Conservation (phyloP, 176 grass and related monocot genomes). For the Oryza longistaminata region DNA sequence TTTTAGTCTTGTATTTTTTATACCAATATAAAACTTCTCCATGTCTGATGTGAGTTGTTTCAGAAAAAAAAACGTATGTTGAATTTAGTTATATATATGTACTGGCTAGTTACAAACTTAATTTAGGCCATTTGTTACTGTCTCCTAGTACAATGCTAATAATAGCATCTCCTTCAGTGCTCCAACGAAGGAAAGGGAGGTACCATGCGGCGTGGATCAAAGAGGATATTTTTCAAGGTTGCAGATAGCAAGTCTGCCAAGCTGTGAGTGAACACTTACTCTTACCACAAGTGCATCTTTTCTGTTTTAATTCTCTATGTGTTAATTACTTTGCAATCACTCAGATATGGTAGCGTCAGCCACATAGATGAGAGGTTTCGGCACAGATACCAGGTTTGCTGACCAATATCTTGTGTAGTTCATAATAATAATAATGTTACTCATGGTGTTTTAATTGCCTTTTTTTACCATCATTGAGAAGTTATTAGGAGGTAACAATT, state of each 20-base stretch:
- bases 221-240: conserved; percentile 67
- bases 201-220: conserved; percentile 76
- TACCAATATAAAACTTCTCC: no score
- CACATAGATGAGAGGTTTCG: conserved; percentile 76
- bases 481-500: no score
- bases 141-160: no score
- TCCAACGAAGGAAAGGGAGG: conserved; percentile 71
- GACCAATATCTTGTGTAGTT: neutral
- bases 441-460: neutral
- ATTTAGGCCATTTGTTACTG: conserved; percentile 24
- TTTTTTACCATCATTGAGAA: neutral
- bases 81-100: no score
- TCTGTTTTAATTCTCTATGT: neutral
- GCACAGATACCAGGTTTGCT: conserved; percentile 66
- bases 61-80: no score
- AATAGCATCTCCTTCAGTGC: conserved; percentile 18
- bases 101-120: conserved; percentile 19
- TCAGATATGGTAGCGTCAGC: conserved; percentile 59
- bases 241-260: conserved; percentile 67
- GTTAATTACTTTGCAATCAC: neutral
- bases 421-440: neutral
- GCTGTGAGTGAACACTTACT: conserved; percentile 49
- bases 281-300: neutral
- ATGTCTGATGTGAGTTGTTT: no score
- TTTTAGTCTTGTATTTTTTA: no score